Evolutionary conservation across 192 early-diverging fungal species (phyloP), one percentile per base, ranked within the genome.

Genomic region (Backusella mclennaniae): DNA sequence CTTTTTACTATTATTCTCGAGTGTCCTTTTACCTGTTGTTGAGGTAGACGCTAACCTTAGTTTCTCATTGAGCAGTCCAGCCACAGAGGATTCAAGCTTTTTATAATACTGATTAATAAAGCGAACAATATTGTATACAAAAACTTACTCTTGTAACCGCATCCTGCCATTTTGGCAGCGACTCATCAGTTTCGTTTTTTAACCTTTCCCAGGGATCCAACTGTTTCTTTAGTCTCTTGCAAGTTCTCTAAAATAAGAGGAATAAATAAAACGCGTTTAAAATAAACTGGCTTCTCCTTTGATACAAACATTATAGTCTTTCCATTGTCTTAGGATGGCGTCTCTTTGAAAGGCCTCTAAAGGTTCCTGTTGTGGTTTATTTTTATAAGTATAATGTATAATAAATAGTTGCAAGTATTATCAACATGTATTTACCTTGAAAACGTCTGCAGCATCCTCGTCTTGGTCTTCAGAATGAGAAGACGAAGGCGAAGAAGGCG

Each of bases 371-470:
- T 4, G 12, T 46, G 4, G 14, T 1, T 41, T 23, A 66, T 7
- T 23, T 17, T 26, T 35, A 31, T 42, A 31, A 67, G 29, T 41
- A n/a, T 26, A 23, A 8, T 67, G 31, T 39, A 19, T 33, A 33
- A 33, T 33, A 33, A 33, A 33, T 33, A 33, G 33, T 33, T 33
- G 33, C 33, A 33, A 33, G 33, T 33, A 33, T 33, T 0, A 33
- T 33, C 33, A 33, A 3, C 33, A 33, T 3, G 33, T 33, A 1
- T 33, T 52, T 79, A 79, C 77, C 73, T 70, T 79, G 73, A 74
- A 79, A 44, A 73, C 15, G 46, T 74, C 77, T 41, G 67, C 53
- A 26, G 77, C 23, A 66, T 74, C 77, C 29, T 46, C 29, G 0
- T 73, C 49, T 66, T 73, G 38, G 0, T 73, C 49, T 44, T 69